Conservation (phyloP, 495 filamentous ascomycete species). For the Margaritispora aquatica region DNA sequence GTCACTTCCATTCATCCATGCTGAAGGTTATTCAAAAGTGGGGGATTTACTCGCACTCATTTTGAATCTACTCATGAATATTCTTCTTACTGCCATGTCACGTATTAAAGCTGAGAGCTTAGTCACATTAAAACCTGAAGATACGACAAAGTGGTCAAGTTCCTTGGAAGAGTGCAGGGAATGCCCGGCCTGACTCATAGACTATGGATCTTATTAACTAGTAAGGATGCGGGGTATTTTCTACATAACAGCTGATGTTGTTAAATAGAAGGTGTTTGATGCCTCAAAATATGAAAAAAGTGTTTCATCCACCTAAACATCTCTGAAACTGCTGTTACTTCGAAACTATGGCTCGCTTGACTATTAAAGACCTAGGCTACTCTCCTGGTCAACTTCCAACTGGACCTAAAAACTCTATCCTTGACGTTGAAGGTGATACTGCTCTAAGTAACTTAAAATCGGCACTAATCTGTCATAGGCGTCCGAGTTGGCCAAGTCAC, state of each 20-base stretch:
- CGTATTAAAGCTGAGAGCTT: no score
- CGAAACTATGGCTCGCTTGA: conserved; percentile 16
- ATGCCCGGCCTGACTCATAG: neutral
- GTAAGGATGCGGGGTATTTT: neutral
- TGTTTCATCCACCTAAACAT: neutral
- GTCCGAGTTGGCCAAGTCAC: conserved; percentile 24
- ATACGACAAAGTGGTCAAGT: neutral
- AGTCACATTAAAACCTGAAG: no score
- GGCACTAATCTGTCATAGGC: conserved; percentile 4
- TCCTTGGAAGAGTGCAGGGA: neutral
- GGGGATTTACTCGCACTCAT: neutral
- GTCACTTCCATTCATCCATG: no score
- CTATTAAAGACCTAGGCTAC: conserved; percentile 23
- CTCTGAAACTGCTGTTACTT: neutral
- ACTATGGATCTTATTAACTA: neutral
- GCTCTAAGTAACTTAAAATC: neutral
- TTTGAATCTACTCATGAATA: neutral
- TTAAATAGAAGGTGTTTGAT: neutral
- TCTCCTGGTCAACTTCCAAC: conserved; percentile 20
- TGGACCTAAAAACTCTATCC: conserved; percentile 24
- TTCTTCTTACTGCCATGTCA: neutral
- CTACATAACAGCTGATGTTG: no score
- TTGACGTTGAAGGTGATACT: conserved; percentile 20
- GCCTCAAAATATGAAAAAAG: neutral
- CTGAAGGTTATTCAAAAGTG: neutral